phyloP scores from a whole-genome alignment of 2,329 filamentous ascomycete species.

The Pleurostoma richardsiae region DNA sequence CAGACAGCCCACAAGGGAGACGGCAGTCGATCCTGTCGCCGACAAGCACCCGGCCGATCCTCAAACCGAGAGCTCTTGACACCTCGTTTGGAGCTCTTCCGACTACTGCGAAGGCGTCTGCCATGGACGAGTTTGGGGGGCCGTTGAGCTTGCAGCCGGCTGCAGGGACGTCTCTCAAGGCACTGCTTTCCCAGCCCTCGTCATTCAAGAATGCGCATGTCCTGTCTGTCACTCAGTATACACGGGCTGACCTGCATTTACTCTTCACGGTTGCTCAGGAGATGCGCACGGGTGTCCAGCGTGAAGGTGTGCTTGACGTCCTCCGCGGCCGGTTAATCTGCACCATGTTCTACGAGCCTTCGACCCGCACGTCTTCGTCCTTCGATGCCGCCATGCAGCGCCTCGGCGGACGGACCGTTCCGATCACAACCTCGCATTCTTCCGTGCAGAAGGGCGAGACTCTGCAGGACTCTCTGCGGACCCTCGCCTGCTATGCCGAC shows the following conservation, averaged over 20 bases:
- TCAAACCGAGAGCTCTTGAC: constrained; percentile 26
- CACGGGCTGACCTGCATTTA: constrained; percentile 79
- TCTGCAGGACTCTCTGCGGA: constrained; percentile 88
- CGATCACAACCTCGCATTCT: constrained; percentile 76
- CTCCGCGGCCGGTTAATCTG: constrained; percentile 82
- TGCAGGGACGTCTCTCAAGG: constrained; percentile 57
- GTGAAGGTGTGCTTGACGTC: constrained; percentile 82
- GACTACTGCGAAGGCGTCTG: constrained; percentile 14
- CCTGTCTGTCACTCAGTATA: constrained; percentile 87
- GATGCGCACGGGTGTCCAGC: constrained; percentile 92
- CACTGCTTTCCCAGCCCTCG: constrained; percentile 69
- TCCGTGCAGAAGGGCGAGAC: constrained; percentile 93
- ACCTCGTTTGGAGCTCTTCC: constrained; percentile 20
- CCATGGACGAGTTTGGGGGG: constrained; percentile 40
- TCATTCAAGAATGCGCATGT: constrained; percentile 88
- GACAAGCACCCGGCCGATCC: constrained; percentile 22
- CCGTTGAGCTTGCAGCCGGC: constrained; percentile 43
- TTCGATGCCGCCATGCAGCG: constrained; percentile 99
- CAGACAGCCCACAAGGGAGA: constrained; percentile 18
- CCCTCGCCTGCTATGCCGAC: constrained; percentile 89
- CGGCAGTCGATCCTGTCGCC: constrained; percentile 24
- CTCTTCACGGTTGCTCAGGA: constrained; percentile 96
- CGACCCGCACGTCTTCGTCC: constrained; percentile 88
- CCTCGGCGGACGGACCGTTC: constrained; percentile 80
- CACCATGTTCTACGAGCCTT: constrained; percentile 97